phyloP scores from a whole-genome alignment of 2,329 filamentous ascomycete genomes.

The Neonectria faginata region DNA sequence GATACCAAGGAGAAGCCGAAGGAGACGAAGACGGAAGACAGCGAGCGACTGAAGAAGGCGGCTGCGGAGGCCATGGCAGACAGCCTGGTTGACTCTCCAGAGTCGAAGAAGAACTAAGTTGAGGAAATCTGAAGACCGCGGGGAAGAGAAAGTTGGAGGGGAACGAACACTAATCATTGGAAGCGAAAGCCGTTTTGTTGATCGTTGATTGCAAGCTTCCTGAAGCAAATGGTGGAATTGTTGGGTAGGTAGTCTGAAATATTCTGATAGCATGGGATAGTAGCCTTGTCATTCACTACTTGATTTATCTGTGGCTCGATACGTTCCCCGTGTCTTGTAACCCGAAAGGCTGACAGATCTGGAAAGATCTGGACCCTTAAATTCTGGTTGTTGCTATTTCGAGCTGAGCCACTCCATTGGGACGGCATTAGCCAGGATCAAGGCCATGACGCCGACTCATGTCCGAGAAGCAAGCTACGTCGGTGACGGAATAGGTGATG shows the following conservation, averaged over 20 bases:
- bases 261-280: constrained; percentile 36
- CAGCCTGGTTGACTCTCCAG: constrained; percentile 58
- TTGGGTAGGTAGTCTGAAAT: constrained; percentile 29
- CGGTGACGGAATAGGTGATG: constrained; percentile 2
- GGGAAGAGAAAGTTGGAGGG: constrained; percentile 10
- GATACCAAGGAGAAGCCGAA: constrained; percentile 66
- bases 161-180: constrained; percentile 4
- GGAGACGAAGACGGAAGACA: constrained; percentile 66
- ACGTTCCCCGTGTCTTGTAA: neutral
- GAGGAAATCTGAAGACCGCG: constrained; percentile 4
- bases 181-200: constrained; percentile 26
- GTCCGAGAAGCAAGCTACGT: constrained; percentile 19
- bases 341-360: neutral
- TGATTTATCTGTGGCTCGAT: constrained; percentile 10
- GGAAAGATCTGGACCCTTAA: constrained; percentile 3
- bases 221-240: constrained; percentile 27
- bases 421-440: constrained; percentile 8
- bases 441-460: constrained; percentile 9
- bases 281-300: constrained; percentile 39
- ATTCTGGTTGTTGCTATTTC: constrained; percentile 6
- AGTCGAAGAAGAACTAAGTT: constrained; percentile 51
- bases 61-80: constrained; percentile 72
- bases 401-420: constrained; percentile 1
- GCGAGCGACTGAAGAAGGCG: constrained; percentile 73
- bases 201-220: constrained; percentile 18